Percentiles rank a stretch among this genome's conserved stretches.
phyloP scores from a whole-genome alignment of 2,329 filamentous ascomycete genomes.

The Fusarium oligoseptatum region DNA sequence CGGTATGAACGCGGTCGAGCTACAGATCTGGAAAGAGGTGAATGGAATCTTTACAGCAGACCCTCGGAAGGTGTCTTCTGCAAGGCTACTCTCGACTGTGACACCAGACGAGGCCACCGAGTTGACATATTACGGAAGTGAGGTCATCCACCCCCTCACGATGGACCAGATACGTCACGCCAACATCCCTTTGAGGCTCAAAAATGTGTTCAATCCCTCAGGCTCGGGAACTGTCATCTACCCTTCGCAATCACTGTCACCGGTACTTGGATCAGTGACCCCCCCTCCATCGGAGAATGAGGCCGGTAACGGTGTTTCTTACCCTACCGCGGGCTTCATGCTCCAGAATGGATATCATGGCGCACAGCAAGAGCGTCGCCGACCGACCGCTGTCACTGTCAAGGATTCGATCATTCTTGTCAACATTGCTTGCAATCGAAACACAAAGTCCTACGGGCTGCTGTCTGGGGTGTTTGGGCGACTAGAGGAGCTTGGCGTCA shows the following conservation, averaged over 20 bases:
- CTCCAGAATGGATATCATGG: background rate
- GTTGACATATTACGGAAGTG: constrained; percentile 12
- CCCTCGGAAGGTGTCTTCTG: constrained; percentile 9
- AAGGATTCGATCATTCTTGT: background rate
- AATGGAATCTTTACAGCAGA: constrained; percentile 24
- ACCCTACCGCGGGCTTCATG: background rate
- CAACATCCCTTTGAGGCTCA: constrained; percentile 1
- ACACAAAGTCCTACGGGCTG: background rate
- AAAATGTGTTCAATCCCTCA: constrained; percentile 5
- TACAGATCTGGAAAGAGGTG: constrained; percentile 24
- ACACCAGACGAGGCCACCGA: constrained; percentile 17
- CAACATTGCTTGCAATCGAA: background rate
- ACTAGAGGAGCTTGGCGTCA: background rate
- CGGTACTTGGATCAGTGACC: background rate
- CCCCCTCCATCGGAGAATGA: background rate
- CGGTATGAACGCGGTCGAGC: constrained; percentile 2
- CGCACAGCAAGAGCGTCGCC: background rate
- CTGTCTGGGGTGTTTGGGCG: background rate
- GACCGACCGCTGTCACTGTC: background rate
- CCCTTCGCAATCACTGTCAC: background rate
- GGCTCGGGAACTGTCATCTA: background rate
- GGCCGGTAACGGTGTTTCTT: background rate
- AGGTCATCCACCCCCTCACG: constrained; percentile 11
- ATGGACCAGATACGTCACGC: background rate
- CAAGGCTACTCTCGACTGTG: constrained; percentile 8